Base-by-base conservation (phyloP, 305 asterid genomes). In the Nicotiana rustica region DNA sequence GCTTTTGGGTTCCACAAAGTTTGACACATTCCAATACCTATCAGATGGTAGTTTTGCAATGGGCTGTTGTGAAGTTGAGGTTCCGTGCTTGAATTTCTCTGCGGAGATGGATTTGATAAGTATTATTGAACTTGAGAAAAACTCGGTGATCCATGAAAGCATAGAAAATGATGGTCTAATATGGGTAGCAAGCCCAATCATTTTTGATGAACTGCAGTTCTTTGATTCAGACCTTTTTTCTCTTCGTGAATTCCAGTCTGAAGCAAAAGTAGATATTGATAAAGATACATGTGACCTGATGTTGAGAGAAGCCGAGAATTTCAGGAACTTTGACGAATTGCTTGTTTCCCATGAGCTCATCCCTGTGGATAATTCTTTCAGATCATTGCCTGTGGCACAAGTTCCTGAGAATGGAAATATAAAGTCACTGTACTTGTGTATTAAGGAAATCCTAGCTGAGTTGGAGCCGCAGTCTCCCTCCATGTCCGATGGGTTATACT, bases 321-420 rank as follows among this genome's bases (percentile, higher is more conserved):
- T 93, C 83, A 88, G 81, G 88, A 88, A 86, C 88, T 91, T 92
- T 78, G 83, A 87, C 77, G 90, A 91, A 84, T 83, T 97, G 88
- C 81, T 97, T 77, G 97, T 93, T 91, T 89, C 90, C 80, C 90
- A 90, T 78, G 99, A 97, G 90, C 98, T 97, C 82, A 92, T 91
- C 82, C 95, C 92, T 55, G 65, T 86, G 84, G 99, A 93, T 83
- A 94, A 88, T 85, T 87, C 92, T 80, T 97, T 95, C 84, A 92
- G 86, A 82, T 90, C 99, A 84, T 84, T 97, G 86, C 99, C 98
- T 49, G 96, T 88, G 83, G 97, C 98, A 62, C 91, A 92, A 78
- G 80, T 92, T 82, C 85, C 92, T 49, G 93, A 89, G 83, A 73
- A 83, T 70, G 89, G 86, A 84, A 78, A 77, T 66, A 79, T 80